Conservation (phyloP, 1,139 yeast genomes). For the Saccharomycopsis crataegensis region DNA sequence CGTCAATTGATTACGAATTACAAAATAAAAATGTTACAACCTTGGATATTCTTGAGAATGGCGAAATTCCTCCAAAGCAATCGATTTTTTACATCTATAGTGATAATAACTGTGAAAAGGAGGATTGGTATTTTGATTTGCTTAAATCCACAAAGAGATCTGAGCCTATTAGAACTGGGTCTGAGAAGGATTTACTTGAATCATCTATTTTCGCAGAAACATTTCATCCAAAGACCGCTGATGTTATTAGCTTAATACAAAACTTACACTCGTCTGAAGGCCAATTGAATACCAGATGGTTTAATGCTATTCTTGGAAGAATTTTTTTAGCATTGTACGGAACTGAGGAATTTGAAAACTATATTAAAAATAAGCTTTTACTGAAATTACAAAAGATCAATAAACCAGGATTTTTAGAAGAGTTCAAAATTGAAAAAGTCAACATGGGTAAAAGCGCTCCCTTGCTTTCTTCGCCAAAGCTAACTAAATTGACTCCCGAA, state of each 20-base stretch:
- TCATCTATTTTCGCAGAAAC: slow-evolving; percentile 63
- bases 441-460: slow-evolving; percentile 80
- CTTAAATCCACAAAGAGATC: slow-evolving; percentile 59
- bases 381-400: slow-evolving; percentile 72
- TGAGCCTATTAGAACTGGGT: slow-evolving; percentile 9
- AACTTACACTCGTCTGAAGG: slow-evolving; percentile 76
- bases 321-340: slow-evolving; percentile 68
- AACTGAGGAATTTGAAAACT: slow-evolving; percentile 56
- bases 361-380: slow-evolving; percentile 51
- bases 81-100: slow-evolving; percentile 66
- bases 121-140: slow-evolving; percentile 85
- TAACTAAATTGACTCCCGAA: slow-evolving; percentile 69
- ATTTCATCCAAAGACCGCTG: slow-evolving; percentile 60
- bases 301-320: slow-evolving; percentile 81
- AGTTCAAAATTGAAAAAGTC: slow-evolving; percentile 65
- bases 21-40: slow-evolving; percentile 22
- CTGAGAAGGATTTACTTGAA: slow-evolving; percentile 25
- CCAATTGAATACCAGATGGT: slow-evolving; percentile 79
- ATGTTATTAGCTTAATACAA: slow-evolving; percentile 68
- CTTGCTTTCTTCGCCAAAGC: slow-evolving; percentile 61
- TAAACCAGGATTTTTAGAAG: slow-evolving; percentile 81
- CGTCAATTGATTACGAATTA: slow-evolving; percentile 17
- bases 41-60: slow-evolving; percentile 24
- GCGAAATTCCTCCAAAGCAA: slow-evolving; percentile 38
- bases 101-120: slow-evolving; percentile 74